Percentiles rank a stretch among this genome's conserved stretches.
phyloP scores from a whole-genome alignment of 2,329 filamentous ascomycete genomes.

The Beauveria bassiana region DNA sequence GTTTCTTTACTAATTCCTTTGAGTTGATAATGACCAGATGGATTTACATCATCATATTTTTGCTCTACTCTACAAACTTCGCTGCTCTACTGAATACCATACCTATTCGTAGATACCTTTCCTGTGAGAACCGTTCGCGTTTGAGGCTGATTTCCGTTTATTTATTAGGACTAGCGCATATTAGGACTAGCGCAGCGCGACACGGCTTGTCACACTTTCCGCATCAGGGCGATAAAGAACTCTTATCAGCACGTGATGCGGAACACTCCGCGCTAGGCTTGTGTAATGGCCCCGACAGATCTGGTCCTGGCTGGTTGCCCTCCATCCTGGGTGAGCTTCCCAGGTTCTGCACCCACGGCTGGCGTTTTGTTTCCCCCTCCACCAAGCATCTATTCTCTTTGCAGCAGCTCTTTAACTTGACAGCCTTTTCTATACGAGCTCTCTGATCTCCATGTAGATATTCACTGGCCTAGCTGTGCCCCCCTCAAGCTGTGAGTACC shows the following conservation, averaged over 20 bases:
- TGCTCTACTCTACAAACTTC: too few relatives aligned
- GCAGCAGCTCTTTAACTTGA: neutral
- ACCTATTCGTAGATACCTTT: too few relatives aligned
- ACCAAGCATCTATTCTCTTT: conserved; percentile 12
- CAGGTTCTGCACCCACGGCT: conserved; percentile 27
- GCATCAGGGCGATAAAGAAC: conserved; percentile 1
- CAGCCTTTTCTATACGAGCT: conserved; percentile 16
- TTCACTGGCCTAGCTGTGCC: conserved; percentile 23
- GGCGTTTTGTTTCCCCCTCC: conserved; percentile 14
- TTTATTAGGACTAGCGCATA: neutral
- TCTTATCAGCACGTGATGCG: conserved; percentile 29
- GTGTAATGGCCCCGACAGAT: conserved; percentile 23
- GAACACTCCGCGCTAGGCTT: conserved; percentile 22
- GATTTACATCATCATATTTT: too few relatives aligned
- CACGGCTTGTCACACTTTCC: neutral
- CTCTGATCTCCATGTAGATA: conserved; percentile 26
- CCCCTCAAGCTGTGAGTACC: conserved; percentile 25
- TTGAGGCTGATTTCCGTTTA: neutral
- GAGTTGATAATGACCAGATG: too few relatives aligned
- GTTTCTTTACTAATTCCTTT: too few relatives aligned
- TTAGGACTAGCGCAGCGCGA: neutral
- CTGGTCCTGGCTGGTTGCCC: conserved; percentile 27
- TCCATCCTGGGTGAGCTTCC: conserved; percentile 25
- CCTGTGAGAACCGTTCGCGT: too few relatives aligned
- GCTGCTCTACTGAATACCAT: too few relatives aligned